A percentile compares a stretch with the other conserved stretches of the same genome.
These are phyloP conservation scores for Hymenoscyphus albidus DNA, from an alignment of 2,329 filamentous ascomycete species.

Conservation along the genomic window DNA sequence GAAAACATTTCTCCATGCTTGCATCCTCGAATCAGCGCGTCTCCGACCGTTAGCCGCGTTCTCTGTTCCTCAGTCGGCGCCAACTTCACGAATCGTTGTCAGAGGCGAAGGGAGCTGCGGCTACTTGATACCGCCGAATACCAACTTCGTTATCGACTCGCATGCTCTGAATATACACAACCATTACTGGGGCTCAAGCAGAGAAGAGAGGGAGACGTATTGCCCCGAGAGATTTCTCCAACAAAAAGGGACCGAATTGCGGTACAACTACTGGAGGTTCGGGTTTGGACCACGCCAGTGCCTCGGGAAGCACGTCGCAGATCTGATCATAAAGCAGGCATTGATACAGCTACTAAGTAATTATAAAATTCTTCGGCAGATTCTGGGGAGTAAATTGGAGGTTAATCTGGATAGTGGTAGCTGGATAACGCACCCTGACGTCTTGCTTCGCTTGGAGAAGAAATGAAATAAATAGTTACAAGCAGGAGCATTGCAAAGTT, in stretches of 20 bases:
- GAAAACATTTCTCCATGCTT: not conserved
- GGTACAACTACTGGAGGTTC: not conserved
- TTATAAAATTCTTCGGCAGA: not conserved
- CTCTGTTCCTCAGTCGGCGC: not conserved
- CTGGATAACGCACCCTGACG: too few relatives aligned
- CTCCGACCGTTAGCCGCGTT: not conserved
- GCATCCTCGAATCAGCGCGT: not conserved
- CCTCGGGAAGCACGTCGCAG: slow-evolving; percentile 1
- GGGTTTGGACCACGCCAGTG: slow-evolving; percentile 2
- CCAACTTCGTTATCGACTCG: not conserved
- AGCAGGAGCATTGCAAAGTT: too few relatives aligned
- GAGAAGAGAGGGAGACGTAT: not conserved
- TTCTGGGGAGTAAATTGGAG: not conserved
- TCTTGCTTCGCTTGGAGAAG: too few relatives aligned
- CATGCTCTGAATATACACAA: not conserved
- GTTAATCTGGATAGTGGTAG: too few relatives aligned
- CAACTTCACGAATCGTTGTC: not conserved
- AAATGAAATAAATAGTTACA: too few relatives aligned
- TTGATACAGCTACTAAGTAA: not conserved
- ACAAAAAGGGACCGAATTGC: not conserved
- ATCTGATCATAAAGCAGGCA: not conserved
- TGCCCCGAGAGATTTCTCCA: not conserved
- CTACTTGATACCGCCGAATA: not conserved
- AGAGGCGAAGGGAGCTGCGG: too few relatives aligned
- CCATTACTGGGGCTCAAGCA: not conserved